A percentile compares a stretch with the other conserved stretches of the same genome.
phyloP scores from a whole-genome alignment of 176 grass and related monocot genomes.

The Avena eriantha region DNA sequence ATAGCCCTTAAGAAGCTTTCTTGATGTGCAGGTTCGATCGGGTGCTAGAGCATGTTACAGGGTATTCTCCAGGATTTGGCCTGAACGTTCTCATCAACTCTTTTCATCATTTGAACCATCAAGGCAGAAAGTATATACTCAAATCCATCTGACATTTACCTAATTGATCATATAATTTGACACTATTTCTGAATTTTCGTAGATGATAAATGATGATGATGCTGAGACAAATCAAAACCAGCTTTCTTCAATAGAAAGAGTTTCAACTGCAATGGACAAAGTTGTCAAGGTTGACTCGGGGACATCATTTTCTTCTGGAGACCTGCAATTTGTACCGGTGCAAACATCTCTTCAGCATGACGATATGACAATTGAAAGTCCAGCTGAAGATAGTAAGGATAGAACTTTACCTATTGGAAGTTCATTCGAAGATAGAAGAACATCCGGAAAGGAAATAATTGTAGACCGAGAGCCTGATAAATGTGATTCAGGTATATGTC shows the following conservation, averaged over 20 bases:
- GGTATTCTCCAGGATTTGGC: slow-evolving; percentile 90
- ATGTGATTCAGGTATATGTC: slow-evolving; percentile 64
- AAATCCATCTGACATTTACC: slow-evolving; percentile 25
- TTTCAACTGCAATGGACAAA: slow-evolving; percentile 54
- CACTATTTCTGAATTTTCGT: slow-evolving; percentile 23
- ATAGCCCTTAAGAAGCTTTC: slow-evolving; percentile 17
- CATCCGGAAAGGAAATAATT: slow-evolving; percentile 40
- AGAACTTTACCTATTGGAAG: slow-evolving; percentile 40
- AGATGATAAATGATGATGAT: slow-evolving; percentile 79
- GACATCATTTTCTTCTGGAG: slow-evolving; percentile 50
- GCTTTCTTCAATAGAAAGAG: slow-evolving; percentile 52
- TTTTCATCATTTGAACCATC: slow-evolving; percentile 89
- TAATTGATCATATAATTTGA: slow-evolving; percentile 20
- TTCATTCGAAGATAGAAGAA: slow-evolving; percentile 47
- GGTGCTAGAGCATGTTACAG: slow-evolving; percentile 85
- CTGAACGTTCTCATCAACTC: slow-evolving; percentile 66
- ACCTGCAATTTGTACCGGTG: slow-evolving; percentile 35
- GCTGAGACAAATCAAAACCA: slow-evolving; percentile 59
- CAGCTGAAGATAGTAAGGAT: slow-evolving; percentile 34
- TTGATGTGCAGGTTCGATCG: slow-evolving; percentile 67
- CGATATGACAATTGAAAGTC: slow-evolving; percentile 36
- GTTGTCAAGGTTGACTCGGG: slow-evolving; percentile 52
- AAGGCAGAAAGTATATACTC: slow-evolving; percentile 79
- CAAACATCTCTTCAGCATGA: slow-evolving; percentile 34
- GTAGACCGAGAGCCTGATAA: slow-evolving; percentile 19